Percentiles rank a stretch among this genome's conserved stretches.
phyloP scores from a whole-genome alignment of 2,329 filamentous ascomycete species.

The Aureobasidium sp. region DNA sequence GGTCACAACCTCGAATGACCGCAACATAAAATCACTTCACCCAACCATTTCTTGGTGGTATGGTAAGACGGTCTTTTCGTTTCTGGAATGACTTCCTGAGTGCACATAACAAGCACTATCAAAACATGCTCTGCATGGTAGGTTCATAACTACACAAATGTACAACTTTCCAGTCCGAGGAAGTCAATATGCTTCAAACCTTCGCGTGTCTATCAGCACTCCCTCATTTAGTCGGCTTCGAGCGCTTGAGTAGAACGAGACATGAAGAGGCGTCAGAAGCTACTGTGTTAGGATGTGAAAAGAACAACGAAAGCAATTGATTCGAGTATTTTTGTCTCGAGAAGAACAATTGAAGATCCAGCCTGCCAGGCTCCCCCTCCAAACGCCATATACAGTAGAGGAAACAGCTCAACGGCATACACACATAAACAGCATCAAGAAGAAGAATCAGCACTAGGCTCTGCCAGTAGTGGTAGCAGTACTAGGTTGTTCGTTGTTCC shows the following conservation, averaged over 20 bases:
- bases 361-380: neutral
- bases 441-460: constrained; percentile 18
- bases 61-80: neutral
- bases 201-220: no score
- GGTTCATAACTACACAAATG: no score
- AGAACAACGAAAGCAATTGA: neutral
- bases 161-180: no score
- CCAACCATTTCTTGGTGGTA: neutral
- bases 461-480: constrained; percentile 47
- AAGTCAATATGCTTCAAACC: neutral
- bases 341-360: neutral
- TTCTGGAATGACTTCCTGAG: neutral
- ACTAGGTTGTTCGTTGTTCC: constrained; percentile 68
- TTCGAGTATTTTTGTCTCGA: neutral
- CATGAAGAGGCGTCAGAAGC: neutral
- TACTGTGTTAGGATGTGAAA: no score
- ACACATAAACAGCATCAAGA: constrained; percentile 13
- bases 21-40: neutral
- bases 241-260: no score
- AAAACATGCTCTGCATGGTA: no score
- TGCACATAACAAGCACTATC: no score
- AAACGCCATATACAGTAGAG: constrained; percentile 3
- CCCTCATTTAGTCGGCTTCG: no score
- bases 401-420: constrained; percentile 3
- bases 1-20: neutral